These are phyloP conservation scores for Cercophora sp. DNA, from an alignment of 495 filamentous ascomycete species.

Conservation along the genomic window DNA sequence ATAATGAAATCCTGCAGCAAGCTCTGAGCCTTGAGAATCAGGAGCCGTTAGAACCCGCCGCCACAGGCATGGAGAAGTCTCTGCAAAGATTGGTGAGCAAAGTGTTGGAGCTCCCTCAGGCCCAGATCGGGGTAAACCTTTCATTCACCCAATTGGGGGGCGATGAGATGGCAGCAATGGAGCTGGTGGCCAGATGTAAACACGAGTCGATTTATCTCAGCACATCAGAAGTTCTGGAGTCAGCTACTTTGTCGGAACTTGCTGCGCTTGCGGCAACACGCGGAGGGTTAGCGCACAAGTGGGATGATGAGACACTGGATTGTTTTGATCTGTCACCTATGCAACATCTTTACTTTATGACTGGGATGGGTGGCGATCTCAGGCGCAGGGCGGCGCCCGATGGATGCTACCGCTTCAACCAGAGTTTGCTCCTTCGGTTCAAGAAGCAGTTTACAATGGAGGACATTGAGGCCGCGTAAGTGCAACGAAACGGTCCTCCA, in stretches of 20 bases:
- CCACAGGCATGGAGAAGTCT: slow-evolving; percentile 34
- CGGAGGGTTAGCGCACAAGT: slow-evolving; percentile 28
- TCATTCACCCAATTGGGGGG: slow-evolving; percentile 43
- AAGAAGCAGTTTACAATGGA: slow-evolving; percentile 44
- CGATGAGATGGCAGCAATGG: slow-evolving; percentile 38
- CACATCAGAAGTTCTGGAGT: slow-evolving; percentile 24
- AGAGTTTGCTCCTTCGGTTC: slow-evolving; percentile 60
- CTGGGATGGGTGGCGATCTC: slow-evolving; percentile 35
- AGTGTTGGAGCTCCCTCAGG: slow-evolving; percentile 31
- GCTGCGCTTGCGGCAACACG: slow-evolving; percentile 32
- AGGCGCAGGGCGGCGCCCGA: slow-evolving; percentile 39
- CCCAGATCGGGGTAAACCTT: slow-evolving; percentile 40
- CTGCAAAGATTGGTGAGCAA: slow-evolving; percentile 38
- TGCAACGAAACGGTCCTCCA: too few species aligned
- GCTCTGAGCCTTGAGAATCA: slow-evolving; percentile 39
- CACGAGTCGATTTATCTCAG: slow-evolving; percentile 38
- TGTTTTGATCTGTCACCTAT: slow-evolving; percentile 67
- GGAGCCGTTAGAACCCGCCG: slow-evolving; percentile 29
- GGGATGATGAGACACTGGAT: slow-evolving; percentile 38
- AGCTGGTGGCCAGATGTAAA: slow-evolving; percentile 36
- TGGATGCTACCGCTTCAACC: slow-evolving; percentile 67
- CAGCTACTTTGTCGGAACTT: slow-evolving; percentile 31
- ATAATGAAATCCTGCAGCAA: slow-evolving; percentile 39
- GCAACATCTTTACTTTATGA: slow-evolving; percentile 65
- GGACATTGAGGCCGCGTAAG: slow-evolving; percentile 50